These are phyloP conservation scores for Lepidium sativum DNA, from an alignment of 345 rosid genomes.

Conservation along the genomic window DNA sequence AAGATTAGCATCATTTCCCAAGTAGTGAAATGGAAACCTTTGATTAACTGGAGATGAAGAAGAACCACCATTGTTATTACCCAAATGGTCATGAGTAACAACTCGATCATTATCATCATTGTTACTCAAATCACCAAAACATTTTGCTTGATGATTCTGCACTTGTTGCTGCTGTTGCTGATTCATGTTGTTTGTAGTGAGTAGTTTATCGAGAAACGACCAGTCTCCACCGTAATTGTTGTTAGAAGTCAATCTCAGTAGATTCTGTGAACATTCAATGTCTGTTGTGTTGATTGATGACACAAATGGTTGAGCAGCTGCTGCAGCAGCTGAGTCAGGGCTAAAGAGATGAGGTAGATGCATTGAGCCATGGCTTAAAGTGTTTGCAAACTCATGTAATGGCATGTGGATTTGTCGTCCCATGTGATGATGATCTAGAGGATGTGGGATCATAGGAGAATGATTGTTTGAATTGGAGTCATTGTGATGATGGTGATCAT, in stretches of 20 bases:
- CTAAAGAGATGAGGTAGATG: conserved; percentile 82
- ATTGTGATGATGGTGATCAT: conserved; percentile 23
- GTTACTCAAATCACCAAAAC: conserved; percentile 16
- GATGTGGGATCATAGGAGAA: conserved; percentile 15
- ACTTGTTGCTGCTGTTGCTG: conserved; percentile 34
- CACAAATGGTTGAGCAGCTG: conserved; percentile 22
- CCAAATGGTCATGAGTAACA: conserved; percentile 21
- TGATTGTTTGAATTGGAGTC: conserved; percentile 18
- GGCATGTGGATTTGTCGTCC: conserved; percentile 24
- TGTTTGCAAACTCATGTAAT: conserved; percentile 24
- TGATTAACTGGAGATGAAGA: conserved; percentile 29
- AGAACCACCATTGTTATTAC: conserved; percentile 26
- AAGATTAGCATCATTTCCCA: conserved; percentile 45
- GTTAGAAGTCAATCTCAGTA: conserved; percentile 56
- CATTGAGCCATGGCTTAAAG: conserved; percentile 40
- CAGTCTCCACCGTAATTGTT: conserved; percentile 58
- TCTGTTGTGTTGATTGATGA: conserved; percentile 37
- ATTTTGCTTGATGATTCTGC: conserved; percentile 24
- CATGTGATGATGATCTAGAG: conserved; percentile 18
- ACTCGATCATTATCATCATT: background rate
- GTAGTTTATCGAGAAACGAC: conserved; percentile 85
- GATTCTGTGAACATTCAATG: conserved; percentile 55
- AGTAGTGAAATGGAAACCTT: conserved; percentile 58
- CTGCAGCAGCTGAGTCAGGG: conserved; percentile 44
- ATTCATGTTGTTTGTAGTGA: conserved; percentile 33